These are phyloP conservation scores for Wilcoxina mikolae DNA, from an alignment of 495 filamentous ascomycete genomes.

Conservation along the genomic window DNA sequence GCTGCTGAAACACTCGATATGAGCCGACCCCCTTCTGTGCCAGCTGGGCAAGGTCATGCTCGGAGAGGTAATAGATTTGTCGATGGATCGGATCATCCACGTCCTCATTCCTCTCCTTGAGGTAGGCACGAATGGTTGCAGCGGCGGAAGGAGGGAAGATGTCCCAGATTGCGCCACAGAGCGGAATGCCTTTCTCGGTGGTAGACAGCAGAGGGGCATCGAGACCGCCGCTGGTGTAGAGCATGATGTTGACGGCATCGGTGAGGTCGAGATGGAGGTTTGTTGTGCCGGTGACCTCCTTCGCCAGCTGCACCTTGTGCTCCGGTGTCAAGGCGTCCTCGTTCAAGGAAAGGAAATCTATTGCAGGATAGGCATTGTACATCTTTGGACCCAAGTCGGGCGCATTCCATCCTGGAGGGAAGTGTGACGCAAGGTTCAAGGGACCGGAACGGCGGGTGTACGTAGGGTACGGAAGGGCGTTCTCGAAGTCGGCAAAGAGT, in stretches of 20 bases:
- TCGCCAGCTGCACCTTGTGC: neutral
- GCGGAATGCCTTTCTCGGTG: conserved; percentile 13
- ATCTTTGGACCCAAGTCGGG: conserved; percentile 30
- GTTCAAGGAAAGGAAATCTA: conserved; percentile 21
- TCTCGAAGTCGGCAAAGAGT: conserved; percentile 28
- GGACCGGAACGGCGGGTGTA: conserved; percentile 23
- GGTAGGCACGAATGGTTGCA: conserved; percentile 16
- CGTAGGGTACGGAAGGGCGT: conserved; percentile 24
- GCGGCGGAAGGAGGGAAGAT: conserved; percentile 27
- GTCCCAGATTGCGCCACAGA: conserved; percentile 30
- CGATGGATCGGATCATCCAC: conserved; percentile 29
- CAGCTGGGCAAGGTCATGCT: conserved; percentile 18
- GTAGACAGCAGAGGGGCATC: conserved; percentile 9
- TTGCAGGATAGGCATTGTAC: conserved; percentile 26
- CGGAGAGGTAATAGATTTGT: conserved; percentile 28
- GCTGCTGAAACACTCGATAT: conserved; percentile 26
- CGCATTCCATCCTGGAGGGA: conserved; percentile 14
- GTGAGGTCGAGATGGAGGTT: conserved; percentile 30
- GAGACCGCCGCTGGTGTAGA: conserved; percentile 20
- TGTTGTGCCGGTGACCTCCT: conserved; percentile 23
- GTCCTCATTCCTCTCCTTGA: conserved; percentile 5
- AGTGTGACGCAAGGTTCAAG: conserved; percentile 23
- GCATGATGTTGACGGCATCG: conserved; percentile 29
- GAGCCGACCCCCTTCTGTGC: conserved; percentile 10
- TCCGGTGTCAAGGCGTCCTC: neutral